Base-by-base conservation (phyloP, 805 yeast species). In the Candida orba region DNA sequence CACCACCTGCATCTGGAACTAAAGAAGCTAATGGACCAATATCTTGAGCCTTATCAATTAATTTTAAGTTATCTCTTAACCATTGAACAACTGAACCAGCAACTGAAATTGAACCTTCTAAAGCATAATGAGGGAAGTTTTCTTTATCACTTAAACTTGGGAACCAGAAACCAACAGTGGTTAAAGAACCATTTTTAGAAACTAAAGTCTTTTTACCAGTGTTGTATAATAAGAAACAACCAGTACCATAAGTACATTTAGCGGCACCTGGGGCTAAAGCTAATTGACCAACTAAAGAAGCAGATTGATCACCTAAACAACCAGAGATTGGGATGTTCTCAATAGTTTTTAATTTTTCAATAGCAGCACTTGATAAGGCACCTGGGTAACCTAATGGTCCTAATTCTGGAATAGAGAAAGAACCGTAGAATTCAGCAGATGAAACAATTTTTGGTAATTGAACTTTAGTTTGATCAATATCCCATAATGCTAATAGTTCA, bases 191-290 rank as follows among this genome's bases (percentile, higher is more conserved):
- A 59, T 84, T 80, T 31, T 76, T 71, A 30, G 90, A 79, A 31
- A 82, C 73, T 56, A 88, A 73, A 46, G 87, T 83, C 41, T 71
- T 64, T 37, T 69, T 64, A 46, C 98, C 98, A 2, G 95, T 85
- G 65, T 90, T 90, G 72, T 84, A 87, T 50, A 91, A 71, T 49
- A 90, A 65, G 71, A 90, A 90, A 62, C 95, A 86, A 49, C 98
- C 98, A 2, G 98, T 90, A 50, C 98, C 98, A 58, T 89, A 90
- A 10, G 98, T 90, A 72, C 95, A 88, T 65, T 90, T 90, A 37
- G 96, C 96, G 37, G 83, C 79, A 44, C 96, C 96, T 36, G 78
- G 73, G 50, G 76, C 72, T 56, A 88, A 78, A 2, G 96, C 96
- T 64, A 86, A 65, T 65, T 90, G 96, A 32, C 97, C 98, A 40